Conservation (phyloP, 495 filamentous ascomycete species). For the Trichoderma virens region DNA sequence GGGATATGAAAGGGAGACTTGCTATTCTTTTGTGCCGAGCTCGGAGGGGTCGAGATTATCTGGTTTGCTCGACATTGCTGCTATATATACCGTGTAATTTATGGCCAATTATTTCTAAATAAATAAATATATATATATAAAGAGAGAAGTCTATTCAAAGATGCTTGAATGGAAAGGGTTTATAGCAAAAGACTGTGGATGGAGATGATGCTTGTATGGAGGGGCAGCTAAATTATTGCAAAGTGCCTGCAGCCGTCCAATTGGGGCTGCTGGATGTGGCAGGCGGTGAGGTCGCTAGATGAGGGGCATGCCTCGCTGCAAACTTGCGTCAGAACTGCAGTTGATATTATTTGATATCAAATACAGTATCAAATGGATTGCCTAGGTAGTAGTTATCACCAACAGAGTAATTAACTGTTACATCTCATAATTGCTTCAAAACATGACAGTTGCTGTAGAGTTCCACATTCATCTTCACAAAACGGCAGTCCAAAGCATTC, state of each 20-base stretch:
- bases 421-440: no score
- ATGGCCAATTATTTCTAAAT: not conserved
- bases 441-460: no score
- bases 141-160: no score
- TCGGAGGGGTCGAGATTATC: slow-evolving; percentile 53
- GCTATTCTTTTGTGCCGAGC: slow-evolving; percentile 67
- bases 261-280: slow-evolving; percentile 10
- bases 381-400: no score
- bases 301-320: slow-evolving; percentile 13
- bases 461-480: no score
- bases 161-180: not conserved
- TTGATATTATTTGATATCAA: no score
- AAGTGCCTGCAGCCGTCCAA: slow-evolving; percentile 3
- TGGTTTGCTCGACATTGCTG: slow-evolving; percentile 20
- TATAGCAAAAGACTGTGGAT: not conserved
- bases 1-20: not conserved
- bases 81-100: not conserved
- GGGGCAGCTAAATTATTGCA: slow-evolving; percentile 10
- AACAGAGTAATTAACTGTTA: no score
- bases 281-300: slow-evolving; percentile 19
- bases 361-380: no score
- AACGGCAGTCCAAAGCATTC: no score
- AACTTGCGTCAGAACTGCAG: no score
- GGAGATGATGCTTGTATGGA: not conserved
- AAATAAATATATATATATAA: no score